phyloP scores from a whole-genome alignment of 1,139 yeast species.

The Schwanniomyces etchellsii region DNA sequence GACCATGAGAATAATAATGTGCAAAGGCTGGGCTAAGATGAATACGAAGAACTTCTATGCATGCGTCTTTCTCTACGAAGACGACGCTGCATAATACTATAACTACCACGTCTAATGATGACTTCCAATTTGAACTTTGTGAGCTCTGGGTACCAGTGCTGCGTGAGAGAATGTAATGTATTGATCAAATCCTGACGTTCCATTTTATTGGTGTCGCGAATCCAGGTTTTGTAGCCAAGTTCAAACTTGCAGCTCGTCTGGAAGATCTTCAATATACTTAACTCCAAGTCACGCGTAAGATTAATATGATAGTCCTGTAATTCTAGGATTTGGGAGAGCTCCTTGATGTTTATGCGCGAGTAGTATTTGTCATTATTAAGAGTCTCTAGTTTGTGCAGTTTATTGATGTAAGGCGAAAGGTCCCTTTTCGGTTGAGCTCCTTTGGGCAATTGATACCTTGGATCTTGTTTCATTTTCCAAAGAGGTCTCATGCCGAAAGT shows the following conservation, averaged over 20 bases:
- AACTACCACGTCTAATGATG: conserved; percentile 71
- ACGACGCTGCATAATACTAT: conserved; percentile 76
- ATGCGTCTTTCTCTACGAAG: conserved; percentile 59
- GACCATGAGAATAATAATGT: too few species aligned
- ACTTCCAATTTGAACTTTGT: conserved; percentile 53
- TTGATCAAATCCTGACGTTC: conserved; percentile 48
- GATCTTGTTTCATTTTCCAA: conserved; percentile 2
- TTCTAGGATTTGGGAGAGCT: conserved; percentile 20
- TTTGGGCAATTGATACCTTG: background rate
- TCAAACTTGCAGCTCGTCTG: conserved; percentile 57
- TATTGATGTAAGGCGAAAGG: conserved; percentile 3
- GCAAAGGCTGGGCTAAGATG: too few species aligned
- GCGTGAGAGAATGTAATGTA: conserved; percentile 42
- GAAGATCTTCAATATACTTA: conserved; percentile 52
- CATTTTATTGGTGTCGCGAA: conserved; percentile 59
- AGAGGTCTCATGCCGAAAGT: conserved; percentile 2
- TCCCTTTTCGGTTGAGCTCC: background rate
- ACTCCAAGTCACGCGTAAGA: conserved; percentile 39
- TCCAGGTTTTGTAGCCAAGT: conserved; percentile 76
- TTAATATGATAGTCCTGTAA: conserved; percentile 17
- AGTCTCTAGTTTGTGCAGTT: conserved; percentile 4
- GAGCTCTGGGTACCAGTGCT: conserved; percentile 44
- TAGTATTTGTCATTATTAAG: conserved; percentile 15
- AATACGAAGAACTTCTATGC: conserved; percentile 1
- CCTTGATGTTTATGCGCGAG: conserved; percentile 24